Evolutionary conservation across 306 rosid genomes (phyloP), one percentile per base, ranked within the genome.

Genomic region (Vicia faba): DNA sequence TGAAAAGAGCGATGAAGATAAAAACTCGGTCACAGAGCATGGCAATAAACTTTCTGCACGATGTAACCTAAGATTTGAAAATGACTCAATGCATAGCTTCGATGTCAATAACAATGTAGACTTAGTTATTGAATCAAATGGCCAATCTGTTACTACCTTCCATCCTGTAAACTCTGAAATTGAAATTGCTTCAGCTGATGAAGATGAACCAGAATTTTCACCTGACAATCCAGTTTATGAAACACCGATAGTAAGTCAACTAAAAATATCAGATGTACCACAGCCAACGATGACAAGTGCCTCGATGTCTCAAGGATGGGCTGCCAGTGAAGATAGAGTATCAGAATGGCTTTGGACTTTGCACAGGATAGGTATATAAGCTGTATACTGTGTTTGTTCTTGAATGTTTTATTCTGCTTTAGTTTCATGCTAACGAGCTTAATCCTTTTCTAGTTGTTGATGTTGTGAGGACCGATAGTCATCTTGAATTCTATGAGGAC

Each of bases 291-390:
- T 72, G 72, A 43, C 72, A 64, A 83, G 71, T 36, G 59, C 87
- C 58, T 67, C 85, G 13, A 54, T 64, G 58, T 76, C 88, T 71
- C 84, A 74, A 70, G 78, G 51, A 43, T 77, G 77, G 83, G 57
- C 67, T 55, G 63, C 56, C 59, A 78, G 63, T 72, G 96, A 79
- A 76, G 91, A 84, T 54, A 82, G 81, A 70, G 89, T 84, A 66
- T 87, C 98, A 14, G 96, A 89, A 81, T 92, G 98, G 98, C 95
- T 89, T 69, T 92, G 98, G 98, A 92, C 92, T 66, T 86, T 92
- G 79, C 98, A 92, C 73, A 84, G 85, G 64, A 92, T 89, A 78
- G 98, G 98, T 84, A 85, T 61, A 51, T 69, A 66, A 48, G 44
- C 36, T 72, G 35, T 28, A 26, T 29, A 53, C 25, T 11, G 46